Evolutionary conservation across 2,329 filamentous ascomycete genomes (phyloP).

Genomic region (Colletotrichum sp.): DNA sequence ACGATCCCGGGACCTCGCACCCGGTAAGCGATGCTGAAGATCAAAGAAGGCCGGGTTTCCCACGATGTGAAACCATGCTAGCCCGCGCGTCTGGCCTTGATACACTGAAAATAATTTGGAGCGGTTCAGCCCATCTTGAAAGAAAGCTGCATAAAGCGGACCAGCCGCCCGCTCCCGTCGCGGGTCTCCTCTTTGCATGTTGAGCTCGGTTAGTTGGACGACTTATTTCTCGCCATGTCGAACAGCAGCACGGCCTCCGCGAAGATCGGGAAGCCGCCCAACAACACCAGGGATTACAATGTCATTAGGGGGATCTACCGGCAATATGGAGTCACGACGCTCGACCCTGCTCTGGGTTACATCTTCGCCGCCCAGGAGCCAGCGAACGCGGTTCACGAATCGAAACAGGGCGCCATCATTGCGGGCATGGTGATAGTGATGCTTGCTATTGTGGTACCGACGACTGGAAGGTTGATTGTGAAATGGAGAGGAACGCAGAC

Average conservation of each 20-base stretch:
- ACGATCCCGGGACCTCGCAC: not conserved
- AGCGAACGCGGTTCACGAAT: conserved; percentile 4
- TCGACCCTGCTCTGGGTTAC: conserved; percentile 12
- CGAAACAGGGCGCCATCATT: conserved; percentile 18
- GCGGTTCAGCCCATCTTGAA: not conserved
- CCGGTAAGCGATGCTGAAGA: not conserved
- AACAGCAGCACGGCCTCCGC: conserved; percentile 3
- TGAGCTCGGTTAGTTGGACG: not conserved
- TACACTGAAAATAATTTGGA: not conserved
- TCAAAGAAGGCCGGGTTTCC: not conserved
- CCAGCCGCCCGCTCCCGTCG: not conserved
- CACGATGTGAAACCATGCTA: not conserved
- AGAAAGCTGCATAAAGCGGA: not conserved
- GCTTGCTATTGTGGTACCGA: conserved; percentile 10
- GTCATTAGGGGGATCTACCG: conserved; percentile 17
- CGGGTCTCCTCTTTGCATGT: not conserved
- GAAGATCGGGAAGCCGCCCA: conserved; percentile 12
- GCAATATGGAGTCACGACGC: conserved; percentile 8
- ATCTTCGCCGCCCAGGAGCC: conserved; percentile 6
- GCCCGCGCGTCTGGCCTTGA: not conserved
- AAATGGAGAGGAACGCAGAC: not conserved
- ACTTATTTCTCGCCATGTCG: conserved; percentile 7
- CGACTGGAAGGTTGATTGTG: not conserved
- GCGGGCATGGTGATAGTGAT: conserved; percentile 14
- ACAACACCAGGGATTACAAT: conserved; percentile 12